A percentile compares a stretch with the other conserved stretches of the same genome.
These are phyloP conservation scores for Diddensiella transvaalensis DNA, from an alignment of 805 yeast species.

Conservation along the genomic window DNA sequence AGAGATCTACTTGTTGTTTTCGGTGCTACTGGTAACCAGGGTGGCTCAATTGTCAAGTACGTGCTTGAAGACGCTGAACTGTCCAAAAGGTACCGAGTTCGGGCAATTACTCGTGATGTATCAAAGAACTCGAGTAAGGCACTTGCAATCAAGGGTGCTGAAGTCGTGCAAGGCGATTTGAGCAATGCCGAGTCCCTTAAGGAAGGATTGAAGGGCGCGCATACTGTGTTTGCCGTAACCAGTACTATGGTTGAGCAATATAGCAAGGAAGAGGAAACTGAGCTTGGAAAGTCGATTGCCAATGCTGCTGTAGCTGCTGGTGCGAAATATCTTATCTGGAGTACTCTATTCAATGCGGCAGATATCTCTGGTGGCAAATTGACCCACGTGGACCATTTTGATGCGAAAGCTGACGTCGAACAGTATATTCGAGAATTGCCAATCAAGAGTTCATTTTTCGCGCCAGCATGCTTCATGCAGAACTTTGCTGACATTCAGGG, in stretches of 20 bases:
- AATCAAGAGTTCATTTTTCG: slow-evolving; percentile 9
- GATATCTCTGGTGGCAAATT: slow-evolving; percentile 8
- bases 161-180: slow-evolving; percentile 19
- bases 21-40: slow-evolving; percentile 14
- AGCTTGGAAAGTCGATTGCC: slow-evolving; percentile 8
- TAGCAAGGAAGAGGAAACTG: slow-evolving; percentile 2
- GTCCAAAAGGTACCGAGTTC: slow-evolving; percentile 3
- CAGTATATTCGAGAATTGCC: slow-evolving; percentile 7
- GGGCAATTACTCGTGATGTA: slow-evolving; percentile 15
- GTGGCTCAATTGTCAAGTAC: slow-evolving; percentile 5
- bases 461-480: slow-evolving; percentile 9
- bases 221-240: slow-evolving; percentile 10
- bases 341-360: background rate
- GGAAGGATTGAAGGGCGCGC: slow-evolving; percentile 9
- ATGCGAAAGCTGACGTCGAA: slow-evolving; percentile 8
- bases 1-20: slow-evolving; percentile 7
- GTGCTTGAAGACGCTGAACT: slow-evolving; percentile 6
- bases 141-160: slow-evolving; percentile 17
- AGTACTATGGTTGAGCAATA: background rate
- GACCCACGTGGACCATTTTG: slow-evolving; percentile 1
- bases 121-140: slow-evolving; percentile 6
- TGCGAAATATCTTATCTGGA: slow-evolving; percentile 6
- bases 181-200: slow-evolving; percentile 1
- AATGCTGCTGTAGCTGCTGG: slow-evolving; percentile 12
- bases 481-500: background rate